phyloP scores from a whole-genome alignment of 768 basidiomycete genomes.

The Postia placenta region DNA sequence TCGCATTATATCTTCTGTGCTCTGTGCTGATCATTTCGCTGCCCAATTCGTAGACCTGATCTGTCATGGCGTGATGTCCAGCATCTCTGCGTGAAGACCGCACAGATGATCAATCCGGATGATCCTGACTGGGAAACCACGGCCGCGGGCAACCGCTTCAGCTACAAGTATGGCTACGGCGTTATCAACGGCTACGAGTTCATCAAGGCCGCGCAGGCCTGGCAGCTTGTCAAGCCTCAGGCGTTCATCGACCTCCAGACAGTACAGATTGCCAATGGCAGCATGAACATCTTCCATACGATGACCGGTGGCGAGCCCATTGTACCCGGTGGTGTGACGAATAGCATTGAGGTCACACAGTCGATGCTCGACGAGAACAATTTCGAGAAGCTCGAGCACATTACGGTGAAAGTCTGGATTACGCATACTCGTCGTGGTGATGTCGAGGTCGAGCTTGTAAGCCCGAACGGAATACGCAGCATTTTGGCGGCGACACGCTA shows the following conservation, averaged over 20 bases:
- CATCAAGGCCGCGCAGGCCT: constrained; percentile 73
- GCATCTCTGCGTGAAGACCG: constrained; percentile 75
- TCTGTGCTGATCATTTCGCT: constrained; percentile 9
- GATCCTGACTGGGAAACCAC: constrained; percentile 95
- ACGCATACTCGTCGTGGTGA: constrained; percentile 83
- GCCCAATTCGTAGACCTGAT: constrained; percentile 73
- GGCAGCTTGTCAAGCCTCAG: constrained; percentile 91
- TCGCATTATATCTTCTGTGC: constrained; percentile 5
- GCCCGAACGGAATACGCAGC: constrained; percentile 82
- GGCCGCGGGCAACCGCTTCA: constrained; percentile 57
- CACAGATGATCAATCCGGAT: constrained; percentile 72
- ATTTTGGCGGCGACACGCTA: constrained; percentile 70
- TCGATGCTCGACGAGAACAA: constrained; percentile 68
- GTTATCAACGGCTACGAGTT: constrained; percentile 78
- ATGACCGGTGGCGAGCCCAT: constrained; percentile 68
- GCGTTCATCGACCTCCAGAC: constrained; percentile 79
- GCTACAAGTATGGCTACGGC: constrained; percentile 97
- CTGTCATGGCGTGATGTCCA: constrained; percentile 97
- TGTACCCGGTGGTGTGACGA: constrained; percentile 53
- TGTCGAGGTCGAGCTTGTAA: constrained; percentile 84
- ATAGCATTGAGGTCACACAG: constrained; percentile 59
- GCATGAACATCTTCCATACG: constrained; percentile 44
- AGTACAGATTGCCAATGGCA: constrained; percentile 58
- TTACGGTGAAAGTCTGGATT: constrained; percentile 92
- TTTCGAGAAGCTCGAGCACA: constrained; percentile 84